Percentiles rank a stretch among this genome's conserved stretches.
phyloP scores from a whole-genome alignment of 306 rosid species.

The Sphenostylis stenocarpa region DNA sequence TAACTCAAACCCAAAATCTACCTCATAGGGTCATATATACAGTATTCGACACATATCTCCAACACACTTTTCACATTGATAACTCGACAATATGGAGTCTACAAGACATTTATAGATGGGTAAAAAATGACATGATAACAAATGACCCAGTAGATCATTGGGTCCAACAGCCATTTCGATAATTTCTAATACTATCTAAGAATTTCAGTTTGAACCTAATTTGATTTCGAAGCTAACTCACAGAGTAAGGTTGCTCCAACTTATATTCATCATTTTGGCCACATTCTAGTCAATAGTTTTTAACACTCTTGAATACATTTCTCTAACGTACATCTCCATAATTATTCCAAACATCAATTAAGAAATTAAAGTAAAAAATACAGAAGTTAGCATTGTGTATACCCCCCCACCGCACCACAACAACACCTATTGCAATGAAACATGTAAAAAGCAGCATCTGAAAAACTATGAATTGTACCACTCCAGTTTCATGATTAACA shows the following conservation, averaged over 20 bases:
- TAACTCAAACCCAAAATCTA: not conserved
- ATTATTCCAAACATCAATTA: not conserved
- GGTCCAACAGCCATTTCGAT: too few species aligned
- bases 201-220: not conserved
- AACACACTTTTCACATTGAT: not conserved
- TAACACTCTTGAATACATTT: not conserved
- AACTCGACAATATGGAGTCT: too few species aligned
- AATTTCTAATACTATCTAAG: not conserved
- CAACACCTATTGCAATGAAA: not conserved
- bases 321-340: not conserved
- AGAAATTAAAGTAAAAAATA: not conserved
- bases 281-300: not conserved
- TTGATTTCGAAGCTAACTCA: not conserved
- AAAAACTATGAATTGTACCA: conserved; percentile 60
- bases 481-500: conserved; percentile 98
- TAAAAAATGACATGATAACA: too few species aligned
- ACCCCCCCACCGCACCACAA: not conserved
- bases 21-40: not conserved
- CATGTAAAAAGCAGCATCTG: conserved; percentile 9
- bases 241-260: not conserved
- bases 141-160: not conserved
- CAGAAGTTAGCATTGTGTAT: not conserved
- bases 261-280: not conserved
- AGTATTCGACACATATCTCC: not conserved
- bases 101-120: too few species aligned